These are phyloP conservation scores for Phaffia tasmanica DNA, from an alignment of 768 basidiomycete genomes.

Conservation along the genomic window DNA sequence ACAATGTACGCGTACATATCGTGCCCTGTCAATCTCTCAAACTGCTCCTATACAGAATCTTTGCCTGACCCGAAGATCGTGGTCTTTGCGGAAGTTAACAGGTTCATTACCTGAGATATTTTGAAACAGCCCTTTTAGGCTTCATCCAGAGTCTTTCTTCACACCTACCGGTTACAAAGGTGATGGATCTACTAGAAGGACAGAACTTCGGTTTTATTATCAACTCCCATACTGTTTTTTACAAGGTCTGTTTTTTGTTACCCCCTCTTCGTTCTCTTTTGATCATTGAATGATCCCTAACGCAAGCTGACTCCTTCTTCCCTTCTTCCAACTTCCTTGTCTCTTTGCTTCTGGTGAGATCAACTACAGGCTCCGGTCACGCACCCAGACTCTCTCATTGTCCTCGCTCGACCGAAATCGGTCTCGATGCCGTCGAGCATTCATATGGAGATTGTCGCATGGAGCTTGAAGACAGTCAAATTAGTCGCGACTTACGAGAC, in stretches of 20 bases:
- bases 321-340: background rate
- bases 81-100: background rate
- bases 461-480: constrained; percentile 16
- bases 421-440: constrained; percentile 17
- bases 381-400: background rate
- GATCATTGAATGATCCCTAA: background rate
- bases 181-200: constrained; percentile 8
- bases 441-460: constrained; percentile 8
- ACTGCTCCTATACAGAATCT: too few relatives aligned
- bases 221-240: constrained; percentile 14
- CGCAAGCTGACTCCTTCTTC: background rate
- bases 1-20: constrained; percentile 5
- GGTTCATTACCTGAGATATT: constrained; percentile 11
- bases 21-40: too few relatives aligned
- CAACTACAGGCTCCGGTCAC: background rate
- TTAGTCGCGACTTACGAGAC: constrained; percentile 21
- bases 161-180: background rate
- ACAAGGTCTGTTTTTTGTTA: constrained; percentile 2
- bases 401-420: background rate
- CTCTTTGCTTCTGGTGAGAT: background rate
- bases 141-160: constrained; percentile 14
- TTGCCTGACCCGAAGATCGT: background rate
- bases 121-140: constrained; percentile 17
- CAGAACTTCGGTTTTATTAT: constrained; percentile 17
- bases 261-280: background rate